Evolutionary conservation across 306 rosid species (phyloP), one percentile per base, ranked within the genome.

Genomic region (Glycine soja): DNA sequence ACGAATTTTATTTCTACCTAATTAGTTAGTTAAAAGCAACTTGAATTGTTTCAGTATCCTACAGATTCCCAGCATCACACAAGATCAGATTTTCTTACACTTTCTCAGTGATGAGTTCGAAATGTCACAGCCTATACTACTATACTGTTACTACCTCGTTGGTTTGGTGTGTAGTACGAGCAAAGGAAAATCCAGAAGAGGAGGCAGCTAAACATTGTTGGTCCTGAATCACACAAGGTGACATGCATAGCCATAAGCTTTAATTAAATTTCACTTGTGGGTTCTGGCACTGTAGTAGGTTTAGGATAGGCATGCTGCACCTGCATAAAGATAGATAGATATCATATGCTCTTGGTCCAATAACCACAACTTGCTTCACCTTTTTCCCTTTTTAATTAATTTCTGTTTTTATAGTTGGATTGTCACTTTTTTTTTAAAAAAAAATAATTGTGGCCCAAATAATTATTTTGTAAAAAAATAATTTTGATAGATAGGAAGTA

Each of bases 231-330:
- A 24, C 30, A 24, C 30, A 24, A 24, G 30, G 30, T 24, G 30
- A 24, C 30, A 76, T 64, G 54, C 59, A 74, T 75, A 45, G 54
- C 30, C 30, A 24, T 24, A 24, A 24, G 72, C 74, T 52, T 83
- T 64, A 64, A 78, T 65, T 38, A 14, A 65, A 36, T 14, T 78
- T 72, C 48, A 64, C 2, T 76, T 40, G 30, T 54, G 70, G 19
- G 6, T 52, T 43, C 64, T 77, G 75, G 5, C 70, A 52, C 32
- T 18, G 19, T 52, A n/a, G 30, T 79, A 72, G 84, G 67, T 70
- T 50, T 77, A 75, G 46, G 46, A 42, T 73, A 76, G 91, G 88
- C 86, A 82, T 78, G 75, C 14, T 74, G 42, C 82, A 73, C 79
- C 82, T 82, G 64, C 83, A 84, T 45, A 63, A 75, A 73, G 79